phyloP scores from a whole-genome alignment of 306 rosid species.

The Rosa multiflora region DNA sequence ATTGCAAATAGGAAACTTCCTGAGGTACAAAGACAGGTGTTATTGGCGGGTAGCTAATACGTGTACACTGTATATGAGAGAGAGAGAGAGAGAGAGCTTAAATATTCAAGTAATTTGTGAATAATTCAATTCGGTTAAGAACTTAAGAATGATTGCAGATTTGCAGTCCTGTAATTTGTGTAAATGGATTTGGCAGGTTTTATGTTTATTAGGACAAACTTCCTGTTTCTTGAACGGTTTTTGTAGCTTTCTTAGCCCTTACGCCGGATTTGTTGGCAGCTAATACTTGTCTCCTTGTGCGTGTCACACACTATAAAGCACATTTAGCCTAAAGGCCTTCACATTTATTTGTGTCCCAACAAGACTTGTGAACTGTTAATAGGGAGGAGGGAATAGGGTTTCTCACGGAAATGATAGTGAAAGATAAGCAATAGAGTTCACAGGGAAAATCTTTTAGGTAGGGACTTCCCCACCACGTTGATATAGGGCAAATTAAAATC shows the following conservation, averaged over 20 bases:
- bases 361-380: neutral
- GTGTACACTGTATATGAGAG: constrained; percentile 22
- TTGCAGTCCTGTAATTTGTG: constrained; percentile 4
- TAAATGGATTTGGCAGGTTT: neutral
- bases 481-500: no score
- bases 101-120: neutral
- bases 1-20: constrained; percentile 28
- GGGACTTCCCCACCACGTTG: no score
- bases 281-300: constrained; percentile 10
- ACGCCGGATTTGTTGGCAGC: constrained; percentile 25
- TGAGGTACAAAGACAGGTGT: constrained; percentile 26
- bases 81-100: neutral
- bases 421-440: neutral
- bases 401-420: neutral
- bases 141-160: neutral
- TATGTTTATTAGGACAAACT: constrained; percentile 36
- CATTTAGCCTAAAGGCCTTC: neutral
- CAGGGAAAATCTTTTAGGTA: no score
- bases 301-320: neutral
- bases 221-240: constrained; percentile 23
- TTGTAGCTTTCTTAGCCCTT: neutral
- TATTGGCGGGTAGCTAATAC: constrained; percentile 36
- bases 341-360: neutral
- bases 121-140: neutral
- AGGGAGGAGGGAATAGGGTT: neutral